Base-by-base conservation (phyloP, 495 filamentous ascomycete genomes). In the Glarea lozoyensis region DNA sequence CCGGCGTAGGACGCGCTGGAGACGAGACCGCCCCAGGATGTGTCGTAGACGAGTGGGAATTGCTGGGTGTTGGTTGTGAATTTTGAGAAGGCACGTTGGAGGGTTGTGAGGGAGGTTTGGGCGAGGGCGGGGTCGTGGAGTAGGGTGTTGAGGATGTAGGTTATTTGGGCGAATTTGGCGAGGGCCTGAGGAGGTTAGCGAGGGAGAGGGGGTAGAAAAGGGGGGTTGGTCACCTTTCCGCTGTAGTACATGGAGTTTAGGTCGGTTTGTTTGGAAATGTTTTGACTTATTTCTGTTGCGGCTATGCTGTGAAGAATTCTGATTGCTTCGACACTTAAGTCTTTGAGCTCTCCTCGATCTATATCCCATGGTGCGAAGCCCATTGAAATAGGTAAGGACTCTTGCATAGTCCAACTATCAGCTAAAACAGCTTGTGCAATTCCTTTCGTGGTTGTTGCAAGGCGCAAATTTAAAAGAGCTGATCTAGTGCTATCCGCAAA, bases 171-270 rank as follows among this genome's bases (percentile, higher is more conserved):
- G 58, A 92, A 94, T 55, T 96, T 96, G 49, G 82, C 85, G 7
- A 96, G 64, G 0, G 82, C 86, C 75, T 81, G 25, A 11, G 15
- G 30, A 42, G 25, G 2, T 31, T 16, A 42, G 21, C 11, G 5
- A 4, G 20, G 4, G 6, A 36, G 7, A 11, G 39, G 2, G 11
- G 38, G 20, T 6, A 39, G 16, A 25, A n/a, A 10, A 39, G n/a
- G 21, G 13, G 13, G 15, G 20, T 44, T 20, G 11, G 42, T 41
- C 56, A 73, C 79, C 69, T 98, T 98, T 49, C 90, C 90, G 49
- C 82, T 82, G 57, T 84, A 98, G 62, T 98, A 98, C 83, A 96
- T 93, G 48, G 84, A 93, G 57, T 93, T 73, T 23, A 88, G 69
- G 46, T 92, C 73, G 3, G 78, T 79, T 56, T 93, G 82, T 4